Evolutionary conservation across 2,329 filamentous ascomycete genomes (phyloP).

Genomic region (Calonectria leucothoes): DNA sequence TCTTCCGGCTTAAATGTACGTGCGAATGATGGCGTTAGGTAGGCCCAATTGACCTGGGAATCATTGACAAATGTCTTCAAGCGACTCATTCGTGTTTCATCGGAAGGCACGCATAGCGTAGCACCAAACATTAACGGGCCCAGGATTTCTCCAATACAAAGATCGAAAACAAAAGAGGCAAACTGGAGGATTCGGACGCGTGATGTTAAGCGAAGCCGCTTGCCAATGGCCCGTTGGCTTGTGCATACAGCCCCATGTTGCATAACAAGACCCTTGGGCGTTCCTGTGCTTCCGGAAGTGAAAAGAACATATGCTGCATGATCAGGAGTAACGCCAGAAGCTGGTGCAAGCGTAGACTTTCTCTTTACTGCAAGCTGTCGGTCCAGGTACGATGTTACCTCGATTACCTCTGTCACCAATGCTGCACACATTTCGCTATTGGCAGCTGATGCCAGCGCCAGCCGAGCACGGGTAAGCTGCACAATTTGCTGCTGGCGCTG

Average conservation of each 20-base stretch:
- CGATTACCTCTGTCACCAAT: neutral
- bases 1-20: neutral
- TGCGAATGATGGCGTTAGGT: neutral
- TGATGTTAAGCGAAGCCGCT: neutral
- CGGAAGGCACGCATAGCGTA: neutral
- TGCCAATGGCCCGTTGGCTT: neutral
- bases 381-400: neutral
- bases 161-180: neutral
- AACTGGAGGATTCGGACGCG: neutral
- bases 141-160: neutral
- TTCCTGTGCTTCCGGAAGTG: slow-evolving; percentile 16
- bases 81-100: neutral
- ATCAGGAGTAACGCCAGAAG: neutral
- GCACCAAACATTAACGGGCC: neutral
- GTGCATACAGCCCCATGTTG: neutral
- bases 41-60: neutral
- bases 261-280: slow-evolving; percentile 23
- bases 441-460: neutral
- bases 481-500: slow-evolving; percentile 12
- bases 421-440: neutral
- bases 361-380: neutral
- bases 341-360: neutral
- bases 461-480: neutral
- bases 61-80: neutral
- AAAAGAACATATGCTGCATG: slow-evolving; percentile 1